Conservation (phyloP, 176 grass and related monocot species). For the Cocos nucifera region DNA sequence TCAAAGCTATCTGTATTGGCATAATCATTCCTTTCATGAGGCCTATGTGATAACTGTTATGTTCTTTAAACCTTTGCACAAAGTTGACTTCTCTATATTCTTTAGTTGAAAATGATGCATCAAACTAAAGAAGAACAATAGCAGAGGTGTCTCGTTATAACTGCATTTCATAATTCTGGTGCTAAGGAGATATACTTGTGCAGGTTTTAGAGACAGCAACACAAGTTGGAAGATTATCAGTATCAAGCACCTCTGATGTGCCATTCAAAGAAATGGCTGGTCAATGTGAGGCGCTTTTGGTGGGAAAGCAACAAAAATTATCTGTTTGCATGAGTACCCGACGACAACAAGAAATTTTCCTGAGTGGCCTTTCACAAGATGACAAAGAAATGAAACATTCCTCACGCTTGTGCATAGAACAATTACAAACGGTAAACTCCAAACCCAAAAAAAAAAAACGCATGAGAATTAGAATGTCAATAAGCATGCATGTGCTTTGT, state of each 20-base stretch:
- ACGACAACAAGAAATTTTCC: slow-evolving; percentile 27
- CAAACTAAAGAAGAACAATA: no score
- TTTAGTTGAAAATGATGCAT: no score
- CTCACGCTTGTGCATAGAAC: background rate
- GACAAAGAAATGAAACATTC: background rate
- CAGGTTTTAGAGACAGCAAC: slow-evolving; percentile 55
- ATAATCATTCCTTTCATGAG: no score
- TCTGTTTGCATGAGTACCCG: slow-evolving; percentile 41
- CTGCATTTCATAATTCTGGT: slow-evolving; percentile 1
- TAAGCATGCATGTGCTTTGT: no score
- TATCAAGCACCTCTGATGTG: slow-evolving; percentile 49
- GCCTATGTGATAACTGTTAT: no score
- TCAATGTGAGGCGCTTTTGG: slow-evolving; percentile 63
- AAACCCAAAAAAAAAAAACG: no score
- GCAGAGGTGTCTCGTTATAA: no score
- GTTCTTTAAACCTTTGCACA: no score
- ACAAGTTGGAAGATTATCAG: slow-evolving; percentile 57
- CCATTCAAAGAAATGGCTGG: slow-evolving; percentile 62
- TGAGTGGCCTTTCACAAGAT: background rate
- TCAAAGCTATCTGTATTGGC: no score
- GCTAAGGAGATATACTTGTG: slow-evolving; percentile 16
- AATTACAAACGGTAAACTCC: slow-evolving; percentile 1
- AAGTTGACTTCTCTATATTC: no score
- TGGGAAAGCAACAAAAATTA: slow-evolving; percentile 67
- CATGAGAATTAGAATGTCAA: no score